phyloP scores from a whole-genome alignment of 192 early-diverging fungal genomes.

The Rhizophagus prolifer region DNA sequence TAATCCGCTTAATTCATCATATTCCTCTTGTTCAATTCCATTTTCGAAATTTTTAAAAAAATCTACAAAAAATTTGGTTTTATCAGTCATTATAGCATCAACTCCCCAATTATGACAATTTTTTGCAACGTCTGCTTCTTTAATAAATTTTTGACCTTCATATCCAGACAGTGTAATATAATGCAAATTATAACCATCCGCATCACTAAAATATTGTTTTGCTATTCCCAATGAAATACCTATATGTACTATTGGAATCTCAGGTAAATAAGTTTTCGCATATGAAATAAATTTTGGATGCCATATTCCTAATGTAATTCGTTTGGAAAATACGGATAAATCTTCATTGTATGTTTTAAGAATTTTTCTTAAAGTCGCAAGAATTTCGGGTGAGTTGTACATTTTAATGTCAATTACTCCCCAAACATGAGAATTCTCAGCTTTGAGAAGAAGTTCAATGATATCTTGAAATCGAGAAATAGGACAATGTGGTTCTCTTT shows the following conservation, averaged over 20 bases:
- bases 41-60: background rate
- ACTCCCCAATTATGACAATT: constrained; percentile 46
- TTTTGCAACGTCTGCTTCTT: constrained; percentile 42
- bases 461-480: constrained; percentile 53
- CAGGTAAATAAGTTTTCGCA: constrained; percentile 43
- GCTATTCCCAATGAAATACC: constrained; percentile 49
- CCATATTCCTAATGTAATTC: constrained; percentile 56
- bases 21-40: background rate
- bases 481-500: constrained; percentile 42
- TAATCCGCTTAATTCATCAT: background rate
- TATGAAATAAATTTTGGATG: constrained; percentile 48
- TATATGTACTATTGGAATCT: constrained; percentile 50
- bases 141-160: constrained; percentile 47
- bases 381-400: constrained; percentile 33
- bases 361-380: constrained; percentile 27
- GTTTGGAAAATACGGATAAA: constrained; percentile 40
- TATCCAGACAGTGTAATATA: constrained; percentile 39
- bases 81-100: constrained; percentile 55
- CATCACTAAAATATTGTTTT: constrained; percentile 38
- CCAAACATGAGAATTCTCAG: constrained; percentile 47
- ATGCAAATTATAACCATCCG: constrained; percentile 46
- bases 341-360: constrained; percentile 14
- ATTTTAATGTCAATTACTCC: constrained; percentile 61
- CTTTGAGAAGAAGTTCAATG: constrained; percentile 43
- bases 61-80: constrained; percentile 28